These are phyloP conservation scores for Fomitopsis pulvina DNA, from an alignment of 768 basidiomycete genomes.

Conservation along the genomic window DNA sequence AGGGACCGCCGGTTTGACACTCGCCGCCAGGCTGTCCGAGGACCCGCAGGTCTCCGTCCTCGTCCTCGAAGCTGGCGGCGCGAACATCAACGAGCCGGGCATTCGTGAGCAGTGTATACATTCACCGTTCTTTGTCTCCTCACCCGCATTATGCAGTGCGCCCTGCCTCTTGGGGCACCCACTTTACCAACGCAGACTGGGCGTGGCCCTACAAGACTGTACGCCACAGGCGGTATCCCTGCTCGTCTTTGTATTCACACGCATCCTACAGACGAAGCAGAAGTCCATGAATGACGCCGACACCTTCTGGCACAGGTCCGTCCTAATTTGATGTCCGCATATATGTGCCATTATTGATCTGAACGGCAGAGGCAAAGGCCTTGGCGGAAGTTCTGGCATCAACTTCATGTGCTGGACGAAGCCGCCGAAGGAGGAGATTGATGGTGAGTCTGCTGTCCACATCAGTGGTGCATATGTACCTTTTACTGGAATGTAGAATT, in stretches of 20 bases:
- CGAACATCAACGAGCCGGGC: conserved; percentile 11
- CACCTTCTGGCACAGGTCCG: conserved; percentile 7
- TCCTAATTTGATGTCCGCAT: background rate
- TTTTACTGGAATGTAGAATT: conserved; percentile 8
- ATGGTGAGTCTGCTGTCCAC: conserved; percentile 11
- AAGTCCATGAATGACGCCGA: conserved; percentile 4
- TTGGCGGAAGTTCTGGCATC: conserved; percentile 21
- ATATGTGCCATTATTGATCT: background rate
- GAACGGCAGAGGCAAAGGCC: conserved; percentile 18
- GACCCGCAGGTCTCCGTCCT: conserved; percentile 30
- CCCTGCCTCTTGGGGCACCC: conserved; percentile 9
- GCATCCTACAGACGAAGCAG: conserved; percentile 8
- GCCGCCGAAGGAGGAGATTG: conserved; percentile 17
- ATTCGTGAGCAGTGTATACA: conserved; percentile 9
- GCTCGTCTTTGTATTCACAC: background rate
- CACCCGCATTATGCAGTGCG: conserved; percentile 10
- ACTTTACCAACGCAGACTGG: conserved; percentile 16
- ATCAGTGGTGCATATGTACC: background rate
- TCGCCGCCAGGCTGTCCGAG: conserved; percentile 33
- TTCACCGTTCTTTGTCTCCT: background rate
- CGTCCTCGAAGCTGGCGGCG: conserved; percentile 28
- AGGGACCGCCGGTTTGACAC: conserved; percentile 30
- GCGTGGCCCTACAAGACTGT: conserved; percentile 16
- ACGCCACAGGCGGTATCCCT: background rate
- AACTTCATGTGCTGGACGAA: conserved; percentile 20